Evolutionary conservation across 1,284 basidiomycete genomes (phyloP), one percentile per base, ranked within the genome.

Genomic region (Malassezia psittaci): DNA sequence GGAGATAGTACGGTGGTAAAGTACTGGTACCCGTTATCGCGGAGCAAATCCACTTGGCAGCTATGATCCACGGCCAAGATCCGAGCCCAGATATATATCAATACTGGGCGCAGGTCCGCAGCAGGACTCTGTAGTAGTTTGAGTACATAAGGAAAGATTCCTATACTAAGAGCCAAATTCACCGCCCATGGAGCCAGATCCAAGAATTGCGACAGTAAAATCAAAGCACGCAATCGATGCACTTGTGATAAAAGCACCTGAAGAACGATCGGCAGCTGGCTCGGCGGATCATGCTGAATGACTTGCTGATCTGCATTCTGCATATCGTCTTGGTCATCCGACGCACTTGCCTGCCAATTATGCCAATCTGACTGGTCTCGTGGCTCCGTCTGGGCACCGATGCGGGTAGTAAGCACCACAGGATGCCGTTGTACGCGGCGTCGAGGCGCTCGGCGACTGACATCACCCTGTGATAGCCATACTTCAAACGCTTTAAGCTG

Each of bases 131-230:
- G 91, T 2, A 98, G 81, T 5, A 98, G 82, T 70, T 94, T 93
- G 60, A 90, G 89, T 43, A 96, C 96, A 73, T 98, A 98, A 2
- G 94, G 94, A 78, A 96, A 98, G 69, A 98, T 96, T 18, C 93
- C 93, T 68, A 98, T 96, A n/a, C 88, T 88, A 36, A 98, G 81
- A 7, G 94, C 90, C 37, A 96, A 83, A 65, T 96, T 88, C 53
- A 98, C 94, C 0, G 94, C 93, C 91, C 93, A 98, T 6, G 93
- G 91, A 0, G 93, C 93, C 2, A 98, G 82, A 75, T 98, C 94
- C 65, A 98, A 88, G 67, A 98, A 98, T 76, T 93, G 88, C 37
- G 90, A 93, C 10, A 98, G 82, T n/a, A 96, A 81, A 66, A 96
- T 93, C 59, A 98, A 83, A 0, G 94, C 93, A 11, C 90, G 85